Percentiles rank a stretch among this genome's conserved stretches.
Conservation (phyloP, 768 basidiomycete genomes). For the Termitomyces sp. region DNA sequence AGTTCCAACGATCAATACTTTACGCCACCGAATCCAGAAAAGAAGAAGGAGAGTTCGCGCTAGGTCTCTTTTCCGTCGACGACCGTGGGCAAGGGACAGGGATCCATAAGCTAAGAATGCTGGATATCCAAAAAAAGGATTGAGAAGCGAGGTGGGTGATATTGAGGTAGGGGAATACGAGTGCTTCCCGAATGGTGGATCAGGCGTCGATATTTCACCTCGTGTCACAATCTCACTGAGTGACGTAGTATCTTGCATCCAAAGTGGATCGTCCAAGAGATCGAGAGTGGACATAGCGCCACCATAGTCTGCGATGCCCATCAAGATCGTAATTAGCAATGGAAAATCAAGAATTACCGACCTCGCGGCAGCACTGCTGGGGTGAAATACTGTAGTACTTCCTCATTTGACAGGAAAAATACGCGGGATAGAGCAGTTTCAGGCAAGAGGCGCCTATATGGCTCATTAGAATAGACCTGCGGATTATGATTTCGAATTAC, state of each 20-base stretch:
- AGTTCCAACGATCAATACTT: conserved; percentile 29
- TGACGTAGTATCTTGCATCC: conserved; percentile 17
- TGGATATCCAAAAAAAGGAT: conserved; percentile 77
- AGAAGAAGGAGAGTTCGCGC: conserved; percentile 52
- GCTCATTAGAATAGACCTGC: conserved; percentile 4
- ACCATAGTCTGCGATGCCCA: conserved; percentile 50
- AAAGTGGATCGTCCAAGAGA: conserved; percentile 46
- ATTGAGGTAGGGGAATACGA: conserved; percentile 16
- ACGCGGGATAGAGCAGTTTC: conserved; percentile 52
- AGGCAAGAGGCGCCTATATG: conserved; percentile 54
- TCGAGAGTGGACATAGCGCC: conserved; percentile 50
- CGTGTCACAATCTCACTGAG: conserved; percentile 10
- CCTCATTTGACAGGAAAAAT: conserved; percentile 55
- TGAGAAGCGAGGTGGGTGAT: conserved; percentile 53
- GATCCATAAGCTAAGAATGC: conserved; percentile 28
- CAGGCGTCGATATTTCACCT: conserved; percentile 10
- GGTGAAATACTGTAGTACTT: conserved; percentile 51
- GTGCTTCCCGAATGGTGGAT: conserved; percentile 15
- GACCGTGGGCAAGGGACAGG: conserved; percentile 51
- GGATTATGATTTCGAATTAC: conserved; percentile 31
- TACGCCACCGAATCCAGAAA: conserved; percentile 64
- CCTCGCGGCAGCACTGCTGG: conserved; percentile 53
- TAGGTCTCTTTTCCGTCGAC: conserved; percentile 65
- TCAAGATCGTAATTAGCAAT: conserved; percentile 3
- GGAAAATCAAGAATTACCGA: conserved; percentile 16